phyloP scores from a whole-genome alignment of 768 basidiomycete genomes.

The Mycena latifolia region DNA sequence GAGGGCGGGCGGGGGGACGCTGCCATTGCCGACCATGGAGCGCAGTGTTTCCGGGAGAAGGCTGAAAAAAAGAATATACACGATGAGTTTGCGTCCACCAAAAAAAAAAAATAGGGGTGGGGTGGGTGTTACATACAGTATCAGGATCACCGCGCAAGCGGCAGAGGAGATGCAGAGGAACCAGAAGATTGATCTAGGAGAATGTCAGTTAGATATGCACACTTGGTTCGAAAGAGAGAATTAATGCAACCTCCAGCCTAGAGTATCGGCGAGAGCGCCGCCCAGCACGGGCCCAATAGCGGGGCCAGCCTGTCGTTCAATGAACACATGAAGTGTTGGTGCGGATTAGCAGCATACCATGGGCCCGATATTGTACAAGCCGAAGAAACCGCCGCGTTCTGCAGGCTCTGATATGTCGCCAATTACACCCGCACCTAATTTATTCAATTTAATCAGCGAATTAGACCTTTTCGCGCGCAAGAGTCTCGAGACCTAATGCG shows the following conservation, averaged over 20 bases:
- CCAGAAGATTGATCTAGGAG: slow-evolving; percentile 69
- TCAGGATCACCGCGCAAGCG: slow-evolving; percentile 58
- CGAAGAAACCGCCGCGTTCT: slow-evolving; percentile 82
- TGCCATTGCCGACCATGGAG: slow-evolving; percentile 65
- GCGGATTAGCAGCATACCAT: slow-evolving; percentile 53
- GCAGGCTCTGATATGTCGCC: slow-evolving; percentile 80
- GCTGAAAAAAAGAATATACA: too few species aligned
- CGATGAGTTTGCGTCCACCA: slow-evolving; percentile 45
- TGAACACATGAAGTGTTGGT: slow-evolving; percentile 32
- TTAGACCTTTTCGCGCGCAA: too few species aligned
- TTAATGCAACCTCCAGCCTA: slow-evolving; percentile 70
- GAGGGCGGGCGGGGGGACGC: slow-evolving; percentile 58
- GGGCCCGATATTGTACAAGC: slow-evolving; percentile 72
- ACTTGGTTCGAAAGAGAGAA: neutral
- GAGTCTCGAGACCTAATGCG: too few species aligned
- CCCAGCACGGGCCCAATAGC: slow-evolving; percentile 72
- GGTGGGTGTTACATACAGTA: slow-evolving; percentile 51
- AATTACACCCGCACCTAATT: slow-evolving; percentile 84
- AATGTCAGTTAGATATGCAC: too few species aligned
- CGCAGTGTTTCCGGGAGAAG: slow-evolving; percentile 67
- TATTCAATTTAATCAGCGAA: too few species aligned
- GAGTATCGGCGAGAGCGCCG: slow-evolving; percentile 67
- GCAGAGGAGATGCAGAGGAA: slow-evolving; percentile 65
- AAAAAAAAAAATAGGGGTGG: slow-evolving; percentile 26
- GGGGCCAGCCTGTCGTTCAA: slow-evolving; percentile 63